These are phyloP conservation scores for Clarkia xantiana DNA, from an alignment of 345 rosid genomes.

Conservation along the genomic window DNA sequence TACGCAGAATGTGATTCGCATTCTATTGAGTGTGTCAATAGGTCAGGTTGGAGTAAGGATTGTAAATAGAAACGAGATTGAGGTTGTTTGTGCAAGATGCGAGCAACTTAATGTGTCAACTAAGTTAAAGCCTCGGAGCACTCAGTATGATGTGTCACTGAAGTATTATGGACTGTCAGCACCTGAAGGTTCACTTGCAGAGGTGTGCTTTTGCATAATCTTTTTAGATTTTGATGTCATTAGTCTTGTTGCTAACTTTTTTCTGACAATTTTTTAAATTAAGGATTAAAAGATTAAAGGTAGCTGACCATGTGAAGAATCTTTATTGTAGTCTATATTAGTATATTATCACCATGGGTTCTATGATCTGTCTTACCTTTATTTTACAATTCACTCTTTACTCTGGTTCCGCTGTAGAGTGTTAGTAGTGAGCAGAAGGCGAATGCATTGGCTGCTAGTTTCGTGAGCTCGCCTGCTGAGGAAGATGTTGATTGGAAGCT, in stretches of 20 bases:
- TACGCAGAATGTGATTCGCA: conserved; percentile 66
- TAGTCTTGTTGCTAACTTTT: not conserved
- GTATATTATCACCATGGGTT: not conserved
- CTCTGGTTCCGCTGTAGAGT: conserved; percentile 43
- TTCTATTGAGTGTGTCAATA: conserved; percentile 63
- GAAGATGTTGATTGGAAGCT: conserved; percentile 92
- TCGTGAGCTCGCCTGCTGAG: conserved; percentile 68
- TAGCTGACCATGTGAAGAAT: not conserved
- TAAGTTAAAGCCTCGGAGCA: conserved; percentile 63
- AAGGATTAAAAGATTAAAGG: not conserved
- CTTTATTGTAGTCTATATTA: too few relatives aligned
- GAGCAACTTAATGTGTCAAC: conserved; percentile 80
- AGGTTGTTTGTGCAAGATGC: conserved; percentile 85
- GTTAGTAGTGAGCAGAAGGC: conserved; percentile 80
- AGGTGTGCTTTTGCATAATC: conserved; percentile 44
- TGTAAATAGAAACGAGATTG: conserved; percentile 44
- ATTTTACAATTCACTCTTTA: conserved; percentile 4
- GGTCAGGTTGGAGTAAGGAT: conserved; percentile 83
- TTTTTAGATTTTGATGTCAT: not conserved
- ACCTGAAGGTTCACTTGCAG: conserved; percentile 96
- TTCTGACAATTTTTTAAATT: not conserved
- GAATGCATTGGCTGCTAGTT: conserved; percentile 84
- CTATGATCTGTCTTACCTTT: not conserved
- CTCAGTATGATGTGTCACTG: conserved; percentile 59
- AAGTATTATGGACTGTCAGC: conserved; percentile 89